A percentile compares a stretch with the other conserved stretches of the same genome.
Evolutionary conservation across 1,284 basidiomycete species (phyloP).

Genomic region (Amylostereum areolatum): DNA sequence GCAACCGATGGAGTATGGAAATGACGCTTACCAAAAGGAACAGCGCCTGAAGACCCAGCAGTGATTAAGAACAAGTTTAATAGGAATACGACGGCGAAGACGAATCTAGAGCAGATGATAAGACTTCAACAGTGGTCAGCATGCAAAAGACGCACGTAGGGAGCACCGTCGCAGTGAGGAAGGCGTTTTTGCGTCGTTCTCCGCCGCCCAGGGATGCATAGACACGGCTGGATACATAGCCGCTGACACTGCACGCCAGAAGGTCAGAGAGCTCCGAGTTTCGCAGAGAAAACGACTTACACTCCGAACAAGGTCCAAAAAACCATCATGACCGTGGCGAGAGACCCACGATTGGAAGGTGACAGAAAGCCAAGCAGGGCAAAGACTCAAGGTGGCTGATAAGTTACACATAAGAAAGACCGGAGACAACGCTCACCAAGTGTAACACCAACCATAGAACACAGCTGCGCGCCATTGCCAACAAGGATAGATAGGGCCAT

Average conservation of each 20-base stretch:
- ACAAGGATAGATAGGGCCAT: conserved; percentile 82
- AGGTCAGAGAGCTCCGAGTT: background rate
- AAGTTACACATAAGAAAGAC: background rate
- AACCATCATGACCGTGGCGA: conserved; percentile 95
- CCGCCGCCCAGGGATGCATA: conserved; percentile 83
- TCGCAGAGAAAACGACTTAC: conserved; percentile 30
- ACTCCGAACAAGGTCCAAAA: conserved; percentile 93
- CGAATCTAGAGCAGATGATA: conserved; percentile 39
- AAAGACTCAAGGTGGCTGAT: conserved; percentile 53
- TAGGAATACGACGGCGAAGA: conserved; percentile 80
- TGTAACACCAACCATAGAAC: conserved; percentile 86
- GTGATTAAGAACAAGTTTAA: conserved; percentile 84
- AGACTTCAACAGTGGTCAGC: background rate
- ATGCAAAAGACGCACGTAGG: conserved; percentile 58
- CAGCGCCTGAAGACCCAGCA: conserved; percentile 88
- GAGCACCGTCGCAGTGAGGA: conserved; percentile 83
- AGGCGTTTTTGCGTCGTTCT: conserved; percentile 77
- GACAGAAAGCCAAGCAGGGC: conserved; percentile 97
- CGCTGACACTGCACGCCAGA: conserved; percentile 57
- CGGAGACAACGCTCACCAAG: conserved; percentile 44
- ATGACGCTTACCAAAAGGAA: conserved; percentile 74
- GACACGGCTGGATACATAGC: conserved; percentile 83
- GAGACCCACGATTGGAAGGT: conserved; percentile 90
- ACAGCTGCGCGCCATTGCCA: conserved; percentile 89
- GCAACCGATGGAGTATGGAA: background rate